A percentile compares a stretch with the other conserved stretches of the same genome.
phyloP scores from a whole-genome alignment of 106 monocot genomes.

The Dendrobium nobile region DNA sequence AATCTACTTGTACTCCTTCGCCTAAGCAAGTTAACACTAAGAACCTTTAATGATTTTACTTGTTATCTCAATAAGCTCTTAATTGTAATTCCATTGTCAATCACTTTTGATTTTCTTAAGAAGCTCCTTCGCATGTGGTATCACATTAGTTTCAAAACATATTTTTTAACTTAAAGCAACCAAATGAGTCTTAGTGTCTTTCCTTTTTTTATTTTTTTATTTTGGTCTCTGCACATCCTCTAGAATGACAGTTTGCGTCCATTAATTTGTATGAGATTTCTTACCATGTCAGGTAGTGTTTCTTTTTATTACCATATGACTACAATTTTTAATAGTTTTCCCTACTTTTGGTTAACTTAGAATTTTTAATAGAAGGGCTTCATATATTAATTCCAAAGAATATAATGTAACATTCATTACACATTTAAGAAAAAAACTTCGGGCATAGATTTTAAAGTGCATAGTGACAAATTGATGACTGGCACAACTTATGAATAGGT shows the following conservation, averaged over 20 bases:
- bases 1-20: too few species aligned
- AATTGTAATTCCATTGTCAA: too few species aligned
- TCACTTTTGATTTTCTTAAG: too few species aligned
- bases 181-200: background rate
- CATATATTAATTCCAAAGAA: background rate
- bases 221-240: background rate
- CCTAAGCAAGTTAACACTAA: too few species aligned
- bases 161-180: background rate
- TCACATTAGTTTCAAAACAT: background rate
- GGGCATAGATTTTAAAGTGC: background rate
- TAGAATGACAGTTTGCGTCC: too few species aligned
- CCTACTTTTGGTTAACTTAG: background rate
- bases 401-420: background rate
- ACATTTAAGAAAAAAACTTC: background rate
- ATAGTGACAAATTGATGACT: background rate
- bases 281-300: background rate
- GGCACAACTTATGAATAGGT: background rate
- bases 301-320: background rate
- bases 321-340: background rate
- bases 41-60: too few species aligned
- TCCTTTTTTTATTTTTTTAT: background rate
- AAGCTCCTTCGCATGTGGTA: too few species aligned
- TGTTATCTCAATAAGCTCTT: too few species aligned
- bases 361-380: too few species aligned
- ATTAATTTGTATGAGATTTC: background rate